These are phyloP conservation scores for Pyrenophora teres DNA, from an alignment of 2,329 filamentous ascomycete species.

Conservation along the genomic window DNA sequence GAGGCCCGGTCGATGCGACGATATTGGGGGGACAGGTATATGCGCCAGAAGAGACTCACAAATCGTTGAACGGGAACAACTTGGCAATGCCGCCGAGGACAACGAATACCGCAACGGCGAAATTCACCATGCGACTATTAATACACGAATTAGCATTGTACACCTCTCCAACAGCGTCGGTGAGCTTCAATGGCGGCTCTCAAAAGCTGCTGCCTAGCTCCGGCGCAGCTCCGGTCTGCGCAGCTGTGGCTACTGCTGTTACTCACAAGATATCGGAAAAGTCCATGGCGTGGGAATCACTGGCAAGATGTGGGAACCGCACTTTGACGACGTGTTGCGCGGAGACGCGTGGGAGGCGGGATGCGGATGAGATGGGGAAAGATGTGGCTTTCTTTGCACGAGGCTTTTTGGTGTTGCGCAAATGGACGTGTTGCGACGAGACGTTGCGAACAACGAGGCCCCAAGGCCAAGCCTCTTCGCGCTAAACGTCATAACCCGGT, in stretches of 20 bases:
- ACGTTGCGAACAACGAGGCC: conserved; percentile 6
- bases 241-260: conserved; percentile 7
- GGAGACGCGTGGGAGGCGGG: conserved; percentile 2
- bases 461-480: conserved; percentile 5
- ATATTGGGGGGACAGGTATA: neutral
- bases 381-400: neutral
- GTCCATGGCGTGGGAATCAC: conserved; percentile 66
- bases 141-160: conserved; percentile 17
- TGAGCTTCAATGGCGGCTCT: conserved; percentile 9
- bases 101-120: conserved; percentile 85
- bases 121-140: conserved; percentile 87
- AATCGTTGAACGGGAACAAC: conserved; percentile 61
- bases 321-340: conserved; percentile 30
- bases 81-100: conserved; percentile 79
- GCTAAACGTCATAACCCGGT: conserved; percentile 17
- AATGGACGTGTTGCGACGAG: conserved; percentile 13
- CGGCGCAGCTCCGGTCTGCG: conserved; percentile 19
- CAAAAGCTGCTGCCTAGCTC: conserved; percentile 23
- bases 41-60: conserved; percentile 47
- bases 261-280: conserved; percentile 90
- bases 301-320: conserved; percentile 42
- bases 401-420: conserved; percentile 16
- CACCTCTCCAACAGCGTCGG: neutral
- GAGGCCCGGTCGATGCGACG: neutral
- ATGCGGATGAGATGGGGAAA: conserved; percentile 8